Percentiles rank a stretch among this genome's conserved stretches.
Evolutionary conservation across 495 filamentous ascomycete genomes (phyloP).

Genomic region (Friedmanniomyces simplex): DNA sequence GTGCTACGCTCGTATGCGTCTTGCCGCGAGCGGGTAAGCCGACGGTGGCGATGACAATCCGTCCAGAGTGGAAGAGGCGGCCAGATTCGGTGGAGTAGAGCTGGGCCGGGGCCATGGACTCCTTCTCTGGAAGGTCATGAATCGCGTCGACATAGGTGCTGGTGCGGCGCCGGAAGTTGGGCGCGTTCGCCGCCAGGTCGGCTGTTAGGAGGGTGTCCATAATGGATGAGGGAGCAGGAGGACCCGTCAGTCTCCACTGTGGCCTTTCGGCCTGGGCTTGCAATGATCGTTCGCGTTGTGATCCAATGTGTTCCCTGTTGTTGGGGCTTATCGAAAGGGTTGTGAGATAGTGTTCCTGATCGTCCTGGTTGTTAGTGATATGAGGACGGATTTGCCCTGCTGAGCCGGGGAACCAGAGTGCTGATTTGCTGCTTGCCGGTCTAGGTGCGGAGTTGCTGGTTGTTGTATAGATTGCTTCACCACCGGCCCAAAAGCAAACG

Average conservation of each 20-base stretch:
- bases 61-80: constrained; percentile 89
- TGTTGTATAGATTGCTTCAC: neutral
- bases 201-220: constrained; percentile 35
- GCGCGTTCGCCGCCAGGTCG: constrained; percentile 77
- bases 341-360: no score
- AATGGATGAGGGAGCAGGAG: neutral
- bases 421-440: neutral
- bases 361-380: no score
- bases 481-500: neutral
- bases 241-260: neutral
- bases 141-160: constrained; percentile 97
- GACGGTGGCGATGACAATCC: constrained; percentile 94
- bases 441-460: neutral
- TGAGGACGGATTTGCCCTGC: neutral
- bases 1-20: constrained; percentile 94
- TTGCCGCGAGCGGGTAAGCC: constrained; percentile 94
- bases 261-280: no score
- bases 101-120: constrained; percentile 86
- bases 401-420: neutral
- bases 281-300: no score
- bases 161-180: constrained; percentile 72
- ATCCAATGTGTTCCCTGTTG: neutral
- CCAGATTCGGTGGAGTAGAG: constrained; percentile 97
- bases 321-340: no score
- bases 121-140: constrained; percentile 78